Base-by-base conservation (phyloP, 441 rosid genomes). In the Jatropha podagrica region DNA sequence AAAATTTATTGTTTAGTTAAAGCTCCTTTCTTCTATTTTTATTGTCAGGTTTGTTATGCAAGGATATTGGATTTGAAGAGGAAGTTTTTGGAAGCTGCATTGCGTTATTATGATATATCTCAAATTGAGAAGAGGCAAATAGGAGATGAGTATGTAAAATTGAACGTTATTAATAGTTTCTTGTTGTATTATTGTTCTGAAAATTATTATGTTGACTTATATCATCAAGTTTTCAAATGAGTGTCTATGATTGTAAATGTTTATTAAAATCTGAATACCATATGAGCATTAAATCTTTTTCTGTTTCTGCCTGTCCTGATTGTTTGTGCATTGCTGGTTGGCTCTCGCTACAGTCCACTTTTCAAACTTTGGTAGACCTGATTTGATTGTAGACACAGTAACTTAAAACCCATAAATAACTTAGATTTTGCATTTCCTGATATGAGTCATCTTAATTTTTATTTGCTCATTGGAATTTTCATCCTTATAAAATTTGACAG, bases 11-110 rank as follows among this genome's bases (percentile, higher is more conserved):
- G 3, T 65, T 23, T 23, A 23, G 23, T 78, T 78, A 49, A 46
- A 4, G 18, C 44, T 71, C 5, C 71, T 37, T 73, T 38, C 20
- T 75, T 66, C 14, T 75, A 44, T 23, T 63, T 49, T 17, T 76
- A 51, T 66, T 73, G 68, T 68, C 79, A 94, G 99, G 96, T 94
- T 80, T 93, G 97, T 76, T 95, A 92, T 92, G 98, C 99, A 74
- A 90, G 98, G 83, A 91, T 96, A 88, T 86, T 94, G 92, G 98
- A 96, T 85, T 86, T 96, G 76, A 96, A 96, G 86, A 87, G 98
- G 84, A 96, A 96, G 88, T 96, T 96, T 75, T 82, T 94, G 85
- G 99, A 96, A 80, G 98, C 98, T 67, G 99, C 99, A 79, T 79
- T 96, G 61, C 96, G 99, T 52, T 94, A 94, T 78, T 96, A 94